Evolutionary conservation across 257 asterid species (phyloP).

Genomic region (Solanum virginianum): DNA sequence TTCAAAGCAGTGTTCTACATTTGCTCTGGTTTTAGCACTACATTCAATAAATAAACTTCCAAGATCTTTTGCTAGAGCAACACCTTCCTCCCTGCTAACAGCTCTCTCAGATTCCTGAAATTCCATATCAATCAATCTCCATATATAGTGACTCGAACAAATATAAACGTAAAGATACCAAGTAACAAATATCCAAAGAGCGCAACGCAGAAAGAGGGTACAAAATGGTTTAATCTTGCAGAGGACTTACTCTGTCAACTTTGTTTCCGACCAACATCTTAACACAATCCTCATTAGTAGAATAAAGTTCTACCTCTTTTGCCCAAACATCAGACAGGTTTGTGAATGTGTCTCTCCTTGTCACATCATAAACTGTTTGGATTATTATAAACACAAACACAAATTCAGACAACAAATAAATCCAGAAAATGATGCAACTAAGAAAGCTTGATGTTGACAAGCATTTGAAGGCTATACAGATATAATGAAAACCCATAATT

Average conservation of each 20-base stretch:
- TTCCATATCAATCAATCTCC: not conserved
- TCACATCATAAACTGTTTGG: constrained; percentile 63
- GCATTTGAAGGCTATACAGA: not conserved
- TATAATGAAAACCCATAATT: not conserved
- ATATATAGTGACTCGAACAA: not conserved
- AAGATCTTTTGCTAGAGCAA: constrained; percentile 41
- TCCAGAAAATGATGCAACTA: not conserved
- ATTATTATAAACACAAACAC: not conserved
- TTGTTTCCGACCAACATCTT: constrained; percentile 92
- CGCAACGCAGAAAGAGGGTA: not conserved
- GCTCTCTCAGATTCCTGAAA: constrained; percentile 48
- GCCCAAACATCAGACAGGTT: constrained; percentile 80
- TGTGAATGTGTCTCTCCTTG: constrained; percentile 72
- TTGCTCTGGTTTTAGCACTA: constrained; percentile 51
- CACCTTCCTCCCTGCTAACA: constrained; percentile 54
- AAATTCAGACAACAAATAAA: not conserved
- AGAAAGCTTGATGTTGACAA: not conserved
- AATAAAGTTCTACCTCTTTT: constrained; percentile 68
- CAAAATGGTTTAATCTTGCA: not conserved
- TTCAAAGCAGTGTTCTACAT: constrained; percentile 49
- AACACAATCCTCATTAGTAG: constrained; percentile 62
- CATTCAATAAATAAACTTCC: constrained; percentile 53
- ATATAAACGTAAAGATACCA: not conserved
- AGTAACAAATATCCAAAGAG: not conserved
- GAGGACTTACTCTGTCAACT: constrained; percentile 61